These are phyloP conservation scores for Angomonas desouzai DNA, from an alignment of 208 protist genomes.

Conservation along the genomic window DNA sequence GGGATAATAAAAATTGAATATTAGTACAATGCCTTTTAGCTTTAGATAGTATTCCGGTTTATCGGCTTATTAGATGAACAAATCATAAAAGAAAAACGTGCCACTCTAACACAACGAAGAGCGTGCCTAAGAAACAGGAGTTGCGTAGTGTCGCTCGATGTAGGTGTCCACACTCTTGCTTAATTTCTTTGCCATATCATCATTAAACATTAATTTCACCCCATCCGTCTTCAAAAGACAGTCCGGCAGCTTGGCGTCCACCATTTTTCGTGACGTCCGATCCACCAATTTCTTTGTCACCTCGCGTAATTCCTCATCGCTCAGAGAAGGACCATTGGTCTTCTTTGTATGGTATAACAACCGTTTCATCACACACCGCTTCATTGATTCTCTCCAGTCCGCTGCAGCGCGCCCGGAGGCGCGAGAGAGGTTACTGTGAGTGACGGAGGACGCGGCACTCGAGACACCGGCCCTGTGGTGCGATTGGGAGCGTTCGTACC, in stretches of 20 bases:
- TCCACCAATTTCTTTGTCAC: constrained; percentile 64
- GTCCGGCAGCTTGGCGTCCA: constrained; percentile 46
- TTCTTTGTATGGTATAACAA: not conserved
- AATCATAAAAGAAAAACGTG: constrained; percentile 4
- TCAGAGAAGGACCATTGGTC: constrained; percentile 16
- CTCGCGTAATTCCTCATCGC: constrained; percentile 38
- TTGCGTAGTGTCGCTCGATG: constrained; percentile 49
- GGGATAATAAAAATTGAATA: too few species aligned
- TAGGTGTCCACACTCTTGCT: constrained; percentile 79
- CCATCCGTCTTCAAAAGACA: constrained; percentile 47
- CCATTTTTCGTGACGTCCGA: constrained; percentile 58
- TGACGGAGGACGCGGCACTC: not conserved
- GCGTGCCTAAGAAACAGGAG: too few species aligned
- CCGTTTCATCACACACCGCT: constrained; percentile 2
- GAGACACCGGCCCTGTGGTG: not conserved
- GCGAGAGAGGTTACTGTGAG: not conserved
- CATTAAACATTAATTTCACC: constrained; percentile 33
- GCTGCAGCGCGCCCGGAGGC: not conserved
- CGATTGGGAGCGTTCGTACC: not conserved
- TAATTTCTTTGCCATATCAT: constrained; percentile 46
- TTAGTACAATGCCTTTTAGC: too few species aligned
- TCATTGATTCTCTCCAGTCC: not conserved
- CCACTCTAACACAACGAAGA: too few species aligned
- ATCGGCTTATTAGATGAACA: constrained; percentile 12
- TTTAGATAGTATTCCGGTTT: too few species aligned